A percentile compares a stretch with the other conserved stretches of the same genome.
These are phyloP conservation scores for Cytospora piceae DNA, from an alignment of 2,329 filamentous ascomycete genomes.

Conservation along the genomic window DNA sequence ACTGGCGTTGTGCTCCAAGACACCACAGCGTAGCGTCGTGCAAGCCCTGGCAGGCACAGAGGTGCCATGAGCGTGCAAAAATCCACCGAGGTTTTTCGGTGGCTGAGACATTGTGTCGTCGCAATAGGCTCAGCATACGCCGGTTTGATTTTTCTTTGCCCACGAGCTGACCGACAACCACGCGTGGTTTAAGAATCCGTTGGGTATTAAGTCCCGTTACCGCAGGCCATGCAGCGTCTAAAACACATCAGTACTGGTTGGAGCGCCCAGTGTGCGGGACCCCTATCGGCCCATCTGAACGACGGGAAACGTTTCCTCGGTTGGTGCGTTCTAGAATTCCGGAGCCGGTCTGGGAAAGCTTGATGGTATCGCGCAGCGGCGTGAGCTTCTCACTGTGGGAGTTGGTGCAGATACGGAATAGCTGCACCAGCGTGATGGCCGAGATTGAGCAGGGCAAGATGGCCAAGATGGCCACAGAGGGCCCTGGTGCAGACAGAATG, in stretches of 20 bases:
- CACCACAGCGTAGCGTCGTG: slow-evolving; percentile 1
- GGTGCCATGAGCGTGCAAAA: neutral
- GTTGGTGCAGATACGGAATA: neutral
- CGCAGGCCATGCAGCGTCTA: slow-evolving; percentile 7
- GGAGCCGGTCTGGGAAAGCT: neutral
- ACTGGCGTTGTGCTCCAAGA: neutral
- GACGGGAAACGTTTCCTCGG: neutral
- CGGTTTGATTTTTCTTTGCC: slow-evolving; percentile 2
- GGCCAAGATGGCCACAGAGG: neutral
- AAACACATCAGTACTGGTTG: slow-evolving; percentile 4
- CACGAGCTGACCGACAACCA: slow-evolving; percentile 3
- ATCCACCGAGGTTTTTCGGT: slow-evolving; percentile 8
- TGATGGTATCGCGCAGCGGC: neutral
- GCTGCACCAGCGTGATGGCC: neutral
- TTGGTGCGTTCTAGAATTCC: neutral
- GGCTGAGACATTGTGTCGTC: slow-evolving; percentile 29
- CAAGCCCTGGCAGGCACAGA: neutral
- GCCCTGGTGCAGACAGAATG: neutral
- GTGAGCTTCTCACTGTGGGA: neutral
- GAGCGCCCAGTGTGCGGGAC: neutral
- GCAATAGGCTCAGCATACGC: slow-evolving; percentile 25
- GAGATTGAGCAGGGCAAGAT: neutral
- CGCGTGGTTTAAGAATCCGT: slow-evolving; percentile 12
- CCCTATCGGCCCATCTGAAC: neutral
- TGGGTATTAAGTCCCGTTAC: slow-evolving; percentile 18